Conservation (phyloP, 2,329 filamentous ascomycete species). For the Fusarium burgessii region DNA sequence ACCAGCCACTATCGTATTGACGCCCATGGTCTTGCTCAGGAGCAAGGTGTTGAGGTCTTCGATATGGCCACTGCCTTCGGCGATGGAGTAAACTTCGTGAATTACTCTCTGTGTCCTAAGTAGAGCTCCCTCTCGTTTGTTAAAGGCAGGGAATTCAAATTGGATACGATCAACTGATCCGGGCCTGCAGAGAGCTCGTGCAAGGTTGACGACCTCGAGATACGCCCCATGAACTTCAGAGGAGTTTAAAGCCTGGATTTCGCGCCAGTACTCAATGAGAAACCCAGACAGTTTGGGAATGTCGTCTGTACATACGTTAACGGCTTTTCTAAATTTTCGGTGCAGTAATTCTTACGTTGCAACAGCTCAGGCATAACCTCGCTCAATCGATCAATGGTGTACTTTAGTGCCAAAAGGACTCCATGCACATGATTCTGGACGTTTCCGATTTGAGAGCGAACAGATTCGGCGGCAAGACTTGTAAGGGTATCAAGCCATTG, state of each 20-base stretch:
- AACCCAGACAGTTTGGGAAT: slow-evolving; percentile 48
- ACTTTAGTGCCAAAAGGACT: slow-evolving; percentile 66
- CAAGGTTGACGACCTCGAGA: slow-evolving; percentile 60
- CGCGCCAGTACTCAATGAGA: slow-evolving; percentile 45
- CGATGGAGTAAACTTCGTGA: slow-evolving; percentile 53
- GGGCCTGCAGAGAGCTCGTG: slow-evolving; percentile 50
- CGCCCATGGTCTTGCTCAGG: slow-evolving; percentile 45
- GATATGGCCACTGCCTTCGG: slow-evolving; percentile 38
- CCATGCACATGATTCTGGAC: slow-evolving; percentile 70
- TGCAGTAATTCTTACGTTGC: slow-evolving; percentile 52
- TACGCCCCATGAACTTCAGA: slow-evolving; percentile 61
- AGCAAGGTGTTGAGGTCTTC: slow-evolving; percentile 46
- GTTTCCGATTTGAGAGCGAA: slow-evolving; percentile 40
- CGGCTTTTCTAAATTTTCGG: neutral
- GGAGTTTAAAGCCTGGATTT: slow-evolving; percentile 44
- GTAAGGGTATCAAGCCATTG: slow-evolving; percentile 60
- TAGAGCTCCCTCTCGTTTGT: slow-evolving; percentile 51
- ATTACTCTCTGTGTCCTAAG: slow-evolving; percentile 55
- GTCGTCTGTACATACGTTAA: slow-evolving; percentile 47
- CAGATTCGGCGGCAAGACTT: slow-evolving; percentile 51
- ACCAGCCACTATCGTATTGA: slow-evolving; percentile 53
- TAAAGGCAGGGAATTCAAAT: slow-evolving; percentile 35
- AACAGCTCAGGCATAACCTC: slow-evolving; percentile 60
- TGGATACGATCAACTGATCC: slow-evolving; percentile 33
- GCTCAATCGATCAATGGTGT: slow-evolving; percentile 65